Evolutionary conservation across 768 basidiomycete genomes (phyloP).

Genomic region (Pseudohyphozyma bogoriensis): DNA sequence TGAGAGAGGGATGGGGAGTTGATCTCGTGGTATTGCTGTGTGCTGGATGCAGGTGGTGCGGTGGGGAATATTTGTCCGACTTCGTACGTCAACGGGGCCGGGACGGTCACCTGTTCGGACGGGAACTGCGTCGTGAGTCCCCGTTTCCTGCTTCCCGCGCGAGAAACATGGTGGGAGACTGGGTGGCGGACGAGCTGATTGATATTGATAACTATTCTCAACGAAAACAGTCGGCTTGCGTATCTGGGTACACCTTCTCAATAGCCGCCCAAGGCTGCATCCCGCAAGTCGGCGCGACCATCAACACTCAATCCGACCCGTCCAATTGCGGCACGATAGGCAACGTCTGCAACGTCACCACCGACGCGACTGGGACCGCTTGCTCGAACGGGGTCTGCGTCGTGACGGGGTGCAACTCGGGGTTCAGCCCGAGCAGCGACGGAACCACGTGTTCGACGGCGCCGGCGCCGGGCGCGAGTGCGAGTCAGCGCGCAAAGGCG

Average conservation of each 20-base stretch:
- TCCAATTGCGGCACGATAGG: constrained; percentile 15
- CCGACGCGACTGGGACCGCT: neutral
- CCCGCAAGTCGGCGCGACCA: neutral
- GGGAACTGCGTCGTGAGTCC: constrained; percentile 9
- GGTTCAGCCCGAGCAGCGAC: too few relatives aligned
- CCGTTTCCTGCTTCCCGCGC: neutral
- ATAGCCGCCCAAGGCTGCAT: neutral
- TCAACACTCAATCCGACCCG: neutral
- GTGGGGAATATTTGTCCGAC: constrained; percentile 15
- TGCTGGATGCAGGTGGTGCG: neutral
- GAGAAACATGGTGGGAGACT: neutral
- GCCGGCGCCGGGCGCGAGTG: too few relatives aligned
- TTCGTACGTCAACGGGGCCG: constrained; percentile 19
- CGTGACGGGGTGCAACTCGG: constrained; percentile 3
- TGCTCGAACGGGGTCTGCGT: constrained; percentile 15
- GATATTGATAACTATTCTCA: neutral
- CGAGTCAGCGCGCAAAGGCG: too few relatives aligned
- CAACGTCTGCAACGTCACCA: neutral
- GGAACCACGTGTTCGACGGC: too few relatives aligned
- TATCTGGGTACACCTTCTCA: neutral
- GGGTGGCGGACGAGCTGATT: neutral
- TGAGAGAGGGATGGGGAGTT: neutral
- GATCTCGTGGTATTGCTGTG: neutral
- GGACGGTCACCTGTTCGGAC: neutral
- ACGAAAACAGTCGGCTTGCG: neutral